Percentiles rank a stretch among this genome's conserved stretches.
phyloP scores from a whole-genome alignment of 1,284 basidiomycete genomes.

The Puccinia triticina region DNA sequence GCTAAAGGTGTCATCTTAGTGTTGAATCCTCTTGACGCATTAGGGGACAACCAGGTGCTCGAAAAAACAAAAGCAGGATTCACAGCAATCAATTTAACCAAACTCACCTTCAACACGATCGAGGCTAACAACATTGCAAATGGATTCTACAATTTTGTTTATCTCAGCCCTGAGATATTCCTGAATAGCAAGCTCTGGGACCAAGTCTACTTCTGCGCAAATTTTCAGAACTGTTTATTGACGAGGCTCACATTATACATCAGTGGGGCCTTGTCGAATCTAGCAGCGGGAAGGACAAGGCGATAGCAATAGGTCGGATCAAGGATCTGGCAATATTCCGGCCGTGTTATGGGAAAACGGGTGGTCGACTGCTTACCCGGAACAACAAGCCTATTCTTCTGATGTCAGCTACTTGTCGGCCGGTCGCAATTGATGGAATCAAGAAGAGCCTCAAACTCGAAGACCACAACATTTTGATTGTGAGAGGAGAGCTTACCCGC shows the following conservation, averaged over 20 bases:
- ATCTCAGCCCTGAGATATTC: no score
- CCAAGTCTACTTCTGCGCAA: background rate
- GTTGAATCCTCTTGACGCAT: background rate
- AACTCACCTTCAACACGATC: background rate
- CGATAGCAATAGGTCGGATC: background rate
- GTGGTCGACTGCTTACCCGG: no score
- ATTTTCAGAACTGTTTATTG: background rate
- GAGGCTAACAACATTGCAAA: background rate
- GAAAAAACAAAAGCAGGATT: background rate
- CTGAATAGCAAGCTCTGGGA: background rate
- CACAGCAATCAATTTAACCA: conserved; percentile 9
- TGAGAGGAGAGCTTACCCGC: background rate
- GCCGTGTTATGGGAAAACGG: background rate
- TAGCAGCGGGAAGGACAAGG: no score
- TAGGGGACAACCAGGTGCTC: conserved; percentile 15
- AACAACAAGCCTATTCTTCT: background rate
- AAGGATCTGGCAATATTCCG: background rate
- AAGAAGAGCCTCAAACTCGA: background rate
- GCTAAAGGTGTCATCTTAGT: no score
- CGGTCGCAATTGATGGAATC: conserved; percentile 1
- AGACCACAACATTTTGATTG: background rate
- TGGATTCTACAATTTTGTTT: no score
- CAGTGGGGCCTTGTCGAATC: no score
- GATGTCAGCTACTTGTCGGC: conserved; percentile 23
- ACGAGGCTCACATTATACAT: no score